phyloP scores from a whole-genome alignment of 2,329 filamentous ascomycete species.

The Monosporascus sp. region DNA sequence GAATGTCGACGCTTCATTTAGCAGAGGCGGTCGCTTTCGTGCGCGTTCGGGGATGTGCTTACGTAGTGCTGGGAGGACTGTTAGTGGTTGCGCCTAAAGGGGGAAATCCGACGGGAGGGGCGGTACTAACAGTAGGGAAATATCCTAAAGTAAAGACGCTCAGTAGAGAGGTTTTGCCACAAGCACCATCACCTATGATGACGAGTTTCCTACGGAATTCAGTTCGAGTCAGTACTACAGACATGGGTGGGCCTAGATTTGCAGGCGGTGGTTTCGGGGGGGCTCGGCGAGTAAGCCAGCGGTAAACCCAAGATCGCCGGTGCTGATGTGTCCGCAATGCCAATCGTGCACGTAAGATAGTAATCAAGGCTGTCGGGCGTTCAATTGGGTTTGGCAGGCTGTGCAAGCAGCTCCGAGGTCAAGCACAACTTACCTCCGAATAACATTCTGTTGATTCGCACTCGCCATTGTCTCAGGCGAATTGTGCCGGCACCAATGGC shows the following conservation, averaged over 20 bases:
- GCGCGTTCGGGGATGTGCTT: constrained; percentile 20
- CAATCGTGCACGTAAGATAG: too few relatives aligned
- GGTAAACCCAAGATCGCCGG: too few relatives aligned
- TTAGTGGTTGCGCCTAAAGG: constrained; percentile 17
- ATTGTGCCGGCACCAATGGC: constrained; percentile 6
- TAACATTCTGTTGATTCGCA: constrained; percentile 34
- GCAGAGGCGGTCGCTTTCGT: constrained; percentile 4
- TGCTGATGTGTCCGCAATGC: too few relatives aligned
- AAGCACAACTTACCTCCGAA: constrained; percentile 33
- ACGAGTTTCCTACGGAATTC: constrained; percentile 24
- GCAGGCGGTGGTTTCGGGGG: not conserved
- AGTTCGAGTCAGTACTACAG: not conserved
- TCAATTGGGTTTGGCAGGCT: too few relatives aligned
- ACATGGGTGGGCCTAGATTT: not conserved
- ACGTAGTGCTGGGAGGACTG: constrained; percentile 49
- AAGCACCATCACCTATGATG: constrained; percentile 61
- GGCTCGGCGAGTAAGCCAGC: too few relatives aligned
- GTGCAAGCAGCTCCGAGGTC: not conserved
- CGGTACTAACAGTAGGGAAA: constrained; percentile 80
- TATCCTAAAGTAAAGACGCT: constrained; percentile 98
- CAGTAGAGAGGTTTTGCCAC: constrained; percentile 94
- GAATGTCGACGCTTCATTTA: constrained; percentile 6
- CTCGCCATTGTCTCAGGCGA: constrained; percentile 24
- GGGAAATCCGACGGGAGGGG: constrained; percentile 1
- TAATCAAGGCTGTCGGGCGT: too few relatives aligned